Evolutionary conservation across 2,329 filamentous ascomycete genomes (phyloP).

Genomic region (Xylaria sp.): DNA sequence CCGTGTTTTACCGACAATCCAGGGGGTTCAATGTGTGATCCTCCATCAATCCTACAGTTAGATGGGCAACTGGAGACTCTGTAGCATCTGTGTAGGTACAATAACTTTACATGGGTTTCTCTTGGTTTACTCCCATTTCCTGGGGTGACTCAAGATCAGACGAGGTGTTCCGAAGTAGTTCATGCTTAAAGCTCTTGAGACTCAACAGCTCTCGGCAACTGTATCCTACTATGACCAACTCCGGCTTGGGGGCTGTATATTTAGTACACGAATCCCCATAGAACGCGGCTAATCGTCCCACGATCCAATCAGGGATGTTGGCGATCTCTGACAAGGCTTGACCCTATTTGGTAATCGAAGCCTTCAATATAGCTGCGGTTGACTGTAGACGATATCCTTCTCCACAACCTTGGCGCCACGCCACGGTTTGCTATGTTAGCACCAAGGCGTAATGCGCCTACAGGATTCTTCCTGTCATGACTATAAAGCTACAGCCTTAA

Average conservation of each 20-base stretch:
- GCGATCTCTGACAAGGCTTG: conserved; percentile 11
- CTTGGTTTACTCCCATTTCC: background rate
- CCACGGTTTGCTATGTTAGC: background rate
- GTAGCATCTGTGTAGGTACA: background rate
- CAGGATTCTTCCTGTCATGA: background rate
- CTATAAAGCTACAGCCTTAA: conserved; percentile 5
- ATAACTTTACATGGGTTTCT: background rate
- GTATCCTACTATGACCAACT: background rate
- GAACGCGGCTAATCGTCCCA: conserved; percentile 14
- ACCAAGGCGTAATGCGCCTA: conserved; percentile 1
- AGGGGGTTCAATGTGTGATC: background rate
- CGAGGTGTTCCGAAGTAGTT: background rate
- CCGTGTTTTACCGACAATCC: background rate
- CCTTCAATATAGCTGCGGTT: background rate
- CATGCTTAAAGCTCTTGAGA: background rate
- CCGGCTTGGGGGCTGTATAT: background rate
- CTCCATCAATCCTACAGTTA: background rate
- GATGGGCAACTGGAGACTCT: background rate
- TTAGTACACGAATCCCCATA: background rate
- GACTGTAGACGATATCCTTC: background rate
- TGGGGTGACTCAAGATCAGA: background rate
- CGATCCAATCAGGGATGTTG: background rate
- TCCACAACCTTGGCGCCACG: background rate
- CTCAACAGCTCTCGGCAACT: background rate
- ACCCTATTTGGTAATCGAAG: conserved; percentile 1